Base-by-base conservation (phyloP, 345 rosid species). In the Reutealis trisperma region DNA sequence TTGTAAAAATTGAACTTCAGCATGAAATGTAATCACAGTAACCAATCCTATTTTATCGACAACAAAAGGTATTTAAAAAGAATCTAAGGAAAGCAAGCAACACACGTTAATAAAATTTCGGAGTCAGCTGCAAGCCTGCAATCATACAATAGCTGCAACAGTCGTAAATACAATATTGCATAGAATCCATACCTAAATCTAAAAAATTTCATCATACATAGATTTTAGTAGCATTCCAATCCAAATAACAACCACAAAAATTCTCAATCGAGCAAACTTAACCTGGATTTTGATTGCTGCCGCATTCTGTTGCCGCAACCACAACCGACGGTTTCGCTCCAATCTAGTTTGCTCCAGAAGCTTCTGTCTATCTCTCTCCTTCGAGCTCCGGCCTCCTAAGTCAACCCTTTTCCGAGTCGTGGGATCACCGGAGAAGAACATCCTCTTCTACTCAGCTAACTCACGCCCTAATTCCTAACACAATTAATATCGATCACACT, bases 361-460 rank as follows among this genome's bases (percentile, higher is more conserved):
- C 86, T 96, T 96, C 86, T 92, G 89, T 63, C 95, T 90, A 67
- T 96, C 99, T 79, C 97, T 88, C 85, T 96, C 98, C 84, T 96
- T 96, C 8, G 97, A 86, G 73, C 99, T 96, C 86, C 98, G 90
- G 65, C 99, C 99, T 61, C 99, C 99, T 80, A 96, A 88, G 83
- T 92, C 99, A 45, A 96, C 99, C 77, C 99, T 91, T 86, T 92
- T 96, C 80, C 98, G 89, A 67, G 94, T 87, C 44, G 97, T 86
- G 1, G 98, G 87, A 89, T 96, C 99, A 73, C 99, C 99, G 71
- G 89, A 63, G 90, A 96, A 96, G 78, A 92, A 96, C 99, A 96
- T 96, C 52, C n/a, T 79, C 57, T 44, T 18, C 51, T 49, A 19
- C 74, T 60, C 24, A 70, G 3, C 25, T 57, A 4, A 49, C 16